These are phyloP conservation scores for Morella rubra DNA, from an alignment of 306 rosid genomes.

Conservation along the genomic window DNA sequence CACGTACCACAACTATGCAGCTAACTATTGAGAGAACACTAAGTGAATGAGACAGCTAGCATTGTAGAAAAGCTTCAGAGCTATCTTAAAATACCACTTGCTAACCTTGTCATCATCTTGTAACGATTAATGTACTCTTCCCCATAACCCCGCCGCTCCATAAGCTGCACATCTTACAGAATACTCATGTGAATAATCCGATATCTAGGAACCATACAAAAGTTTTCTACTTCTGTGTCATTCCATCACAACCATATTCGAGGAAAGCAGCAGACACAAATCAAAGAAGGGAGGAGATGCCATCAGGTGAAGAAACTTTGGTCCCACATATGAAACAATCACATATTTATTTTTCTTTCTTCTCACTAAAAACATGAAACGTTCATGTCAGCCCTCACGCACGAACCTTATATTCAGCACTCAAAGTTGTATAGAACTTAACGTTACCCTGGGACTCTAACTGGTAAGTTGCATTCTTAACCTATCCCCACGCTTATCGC, in stretches of 20 bases:
- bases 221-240: not conserved
- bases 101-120: constrained; percentile 92
- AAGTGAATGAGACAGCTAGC: not conserved
- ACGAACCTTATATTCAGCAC: not conserved
- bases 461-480: not conserved
- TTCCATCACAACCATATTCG: not conserved
- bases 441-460: not conserved
- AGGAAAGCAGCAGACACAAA: not conserved
- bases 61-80: not conserved
- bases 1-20: not conserved
- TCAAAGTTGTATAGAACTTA: not conserved
- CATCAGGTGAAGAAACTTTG: not conserved
- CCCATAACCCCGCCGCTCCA: constrained; percentile 88
- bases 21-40: not conserved
- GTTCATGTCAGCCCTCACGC: not conserved
- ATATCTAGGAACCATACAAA: not conserved
- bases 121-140: constrained; percentile 84
- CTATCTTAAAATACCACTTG: constrained; percentile 12
- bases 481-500: constrained; percentile 12
- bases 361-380: not conserved
- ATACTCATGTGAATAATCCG: not conserved
- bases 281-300: not conserved
- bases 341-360: not conserved
- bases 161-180: constrained; percentile 62
- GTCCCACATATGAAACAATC: not conserved